These are phyloP conservation scores for Magnolia changhungtana DNA, from an alignment of 164 flowering plant genomes.

Conservation along the genomic window DNA sequence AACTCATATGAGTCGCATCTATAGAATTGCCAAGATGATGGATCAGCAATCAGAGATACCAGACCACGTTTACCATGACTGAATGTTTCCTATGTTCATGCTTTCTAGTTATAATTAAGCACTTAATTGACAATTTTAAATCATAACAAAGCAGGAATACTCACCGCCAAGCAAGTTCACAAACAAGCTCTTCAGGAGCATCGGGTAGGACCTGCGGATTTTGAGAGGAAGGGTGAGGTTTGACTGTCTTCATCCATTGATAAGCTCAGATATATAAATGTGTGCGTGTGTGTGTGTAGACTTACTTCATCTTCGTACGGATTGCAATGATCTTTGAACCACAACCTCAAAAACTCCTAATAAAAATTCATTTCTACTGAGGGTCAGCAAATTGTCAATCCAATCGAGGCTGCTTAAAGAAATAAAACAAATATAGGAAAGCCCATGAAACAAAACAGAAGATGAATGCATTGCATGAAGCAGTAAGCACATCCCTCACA, in stretches of 20 bases:
- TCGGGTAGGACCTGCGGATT: constrained; percentile 72
- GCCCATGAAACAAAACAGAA: neutral
- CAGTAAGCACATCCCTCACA: neutral
- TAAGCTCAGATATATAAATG: neutral
- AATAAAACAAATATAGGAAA: neutral
- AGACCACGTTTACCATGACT: no score
- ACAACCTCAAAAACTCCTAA: constrained; percentile 88
- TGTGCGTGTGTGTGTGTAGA: no score
- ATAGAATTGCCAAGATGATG: no score
- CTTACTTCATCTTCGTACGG: constrained; percentile 84
- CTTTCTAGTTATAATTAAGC: neutral
- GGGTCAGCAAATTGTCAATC: constrained; percentile 1
- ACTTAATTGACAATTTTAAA: neutral
- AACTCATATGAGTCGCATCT: no score
- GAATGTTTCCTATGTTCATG: neutral
- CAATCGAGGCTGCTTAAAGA: neutral
- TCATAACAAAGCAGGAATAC: constrained; percentile 15
- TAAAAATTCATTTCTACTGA: neutral
- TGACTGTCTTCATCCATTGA: constrained; percentile 1
- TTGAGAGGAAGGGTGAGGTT: constrained; percentile 8
- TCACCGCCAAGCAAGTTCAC: constrained; percentile 88
- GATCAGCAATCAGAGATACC: no score
- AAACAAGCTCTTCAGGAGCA: constrained; percentile 85
- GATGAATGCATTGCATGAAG: neutral
- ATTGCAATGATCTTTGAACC: constrained; percentile 90